These are phyloP conservation scores for Eutypa lata DNA, from an alignment of 2,329 filamentous ascomycete genomes.

Conservation along the genomic window DNA sequence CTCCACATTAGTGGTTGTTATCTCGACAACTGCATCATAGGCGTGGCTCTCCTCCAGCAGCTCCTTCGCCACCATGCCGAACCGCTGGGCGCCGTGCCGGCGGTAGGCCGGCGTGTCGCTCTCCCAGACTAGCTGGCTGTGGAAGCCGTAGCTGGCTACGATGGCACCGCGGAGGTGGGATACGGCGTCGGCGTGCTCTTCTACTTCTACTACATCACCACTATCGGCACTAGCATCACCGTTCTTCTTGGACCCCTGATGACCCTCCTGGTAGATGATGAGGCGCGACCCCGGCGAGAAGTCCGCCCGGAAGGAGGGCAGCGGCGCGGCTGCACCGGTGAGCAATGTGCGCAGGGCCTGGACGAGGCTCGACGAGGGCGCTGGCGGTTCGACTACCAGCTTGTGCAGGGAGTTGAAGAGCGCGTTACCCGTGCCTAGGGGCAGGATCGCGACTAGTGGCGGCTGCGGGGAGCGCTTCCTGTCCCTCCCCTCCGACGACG, in stretches of 20 bases:
- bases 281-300: conserved; percentile 58
- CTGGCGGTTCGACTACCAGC: conserved; percentile 43
- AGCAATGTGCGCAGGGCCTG: conserved; percentile 58
- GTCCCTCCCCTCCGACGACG: neutral
- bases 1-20: conserved; percentile 12
- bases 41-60: conserved; percentile 57
- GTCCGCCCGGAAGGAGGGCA: conserved; percentile 61
- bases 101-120: conserved; percentile 83
- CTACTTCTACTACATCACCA: conserved; percentile 7
- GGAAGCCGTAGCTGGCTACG: conserved; percentile 86
- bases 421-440: conserved; percentile 64
- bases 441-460: conserved; percentile 52
- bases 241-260: conserved; percentile 5
- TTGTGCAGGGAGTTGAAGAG: conserved; percentile 62
- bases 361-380: conserved; percentile 38
- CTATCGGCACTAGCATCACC: conserved; percentile 2
- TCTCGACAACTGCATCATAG: conserved; percentile 44
- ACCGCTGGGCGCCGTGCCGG: conserved; percentile 71
- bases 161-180: conserved; percentile 67
- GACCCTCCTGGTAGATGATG: conserved; percentile 33
- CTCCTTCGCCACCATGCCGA: conserved; percentile 79
- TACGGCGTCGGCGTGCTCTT: conserved; percentile 31
- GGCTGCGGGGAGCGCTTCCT: neutral
- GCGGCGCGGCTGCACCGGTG: conserved; percentile 46
- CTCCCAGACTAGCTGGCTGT: conserved; percentile 84